Conservation (phyloP, 2,329 filamentous ascomycete species). For the Cordyceps tenuipes region DNA sequence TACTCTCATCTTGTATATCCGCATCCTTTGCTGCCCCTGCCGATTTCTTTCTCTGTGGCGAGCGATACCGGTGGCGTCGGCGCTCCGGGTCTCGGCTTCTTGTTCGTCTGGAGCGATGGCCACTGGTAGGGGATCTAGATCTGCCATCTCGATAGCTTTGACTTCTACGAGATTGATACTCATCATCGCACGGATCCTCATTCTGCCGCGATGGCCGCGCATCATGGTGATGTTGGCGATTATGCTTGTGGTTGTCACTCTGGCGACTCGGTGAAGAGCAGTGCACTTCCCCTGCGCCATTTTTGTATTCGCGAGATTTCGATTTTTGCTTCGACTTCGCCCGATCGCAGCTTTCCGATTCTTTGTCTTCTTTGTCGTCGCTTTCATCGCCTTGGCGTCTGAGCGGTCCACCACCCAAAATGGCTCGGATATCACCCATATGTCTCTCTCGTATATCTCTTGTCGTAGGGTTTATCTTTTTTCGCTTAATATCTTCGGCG, state of each 20-base stretch:
- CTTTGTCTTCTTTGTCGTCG: slow-evolving; percentile 12
- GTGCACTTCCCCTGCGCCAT: background rate
- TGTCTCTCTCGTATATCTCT: slow-evolving; percentile 48
- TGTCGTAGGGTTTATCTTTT: slow-evolving; percentile 36
- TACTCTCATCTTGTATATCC: slow-evolving; percentile 53
- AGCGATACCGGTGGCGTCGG: slow-evolving; percentile 5
- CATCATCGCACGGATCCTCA: background rate
- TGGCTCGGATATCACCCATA: slow-evolving; percentile 52
- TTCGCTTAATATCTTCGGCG: slow-evolving; percentile 35
- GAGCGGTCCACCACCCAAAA: slow-evolving; percentile 39
- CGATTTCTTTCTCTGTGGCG: background rate
- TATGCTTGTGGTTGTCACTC: background rate
- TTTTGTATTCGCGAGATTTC: background rate
- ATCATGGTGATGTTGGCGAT: background rate
- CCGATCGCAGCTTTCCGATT: slow-evolving; percentile 8
- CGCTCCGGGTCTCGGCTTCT: slow-evolving; percentile 1
- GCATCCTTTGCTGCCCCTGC: background rate
- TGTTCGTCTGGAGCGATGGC: background rate
- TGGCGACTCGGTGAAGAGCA: background rate
- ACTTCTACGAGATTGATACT: background rate
- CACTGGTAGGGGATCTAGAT: background rate
- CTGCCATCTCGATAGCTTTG: background rate
- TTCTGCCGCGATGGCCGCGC: background rate
- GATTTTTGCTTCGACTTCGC: background rate
- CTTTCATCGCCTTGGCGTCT: slow-evolving; percentile 16